A percentile compares a stretch with the other conserved stretches of the same genome.
Evolutionary conservation across 1,139 yeast genomes (phyloP).

Genomic region (Lodderomyces theae): DNA sequence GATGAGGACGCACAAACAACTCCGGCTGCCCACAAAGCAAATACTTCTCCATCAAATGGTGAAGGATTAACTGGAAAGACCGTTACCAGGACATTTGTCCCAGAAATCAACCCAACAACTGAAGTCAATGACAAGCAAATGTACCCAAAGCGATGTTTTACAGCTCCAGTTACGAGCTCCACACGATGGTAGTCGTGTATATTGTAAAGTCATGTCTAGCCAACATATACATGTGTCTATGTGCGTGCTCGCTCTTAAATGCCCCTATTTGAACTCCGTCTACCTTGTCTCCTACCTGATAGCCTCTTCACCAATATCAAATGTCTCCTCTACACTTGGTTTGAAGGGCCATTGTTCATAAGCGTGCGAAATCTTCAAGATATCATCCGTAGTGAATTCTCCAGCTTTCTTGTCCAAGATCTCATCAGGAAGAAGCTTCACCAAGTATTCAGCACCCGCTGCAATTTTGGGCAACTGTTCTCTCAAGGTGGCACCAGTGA

Average conservation of each 20-base stretch:
- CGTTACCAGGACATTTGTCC: constrained; percentile 3
- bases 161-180: constrained; percentile 7
- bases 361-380: constrained; percentile 45
- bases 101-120: not conserved
- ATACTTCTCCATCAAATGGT: not conserved
- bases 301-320: constrained; percentile 12
- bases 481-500: constrained; percentile 21
- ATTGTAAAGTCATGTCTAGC: not conserved
- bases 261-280: too few species aligned
- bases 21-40: not conserved
- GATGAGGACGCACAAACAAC: not conserved
- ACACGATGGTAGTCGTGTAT: not conserved
- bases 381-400: constrained; percentile 54
- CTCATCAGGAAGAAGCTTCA: constrained; percentile 26
- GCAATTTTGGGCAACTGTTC: constrained; percentile 60
- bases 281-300: not conserved
- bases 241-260: too few species aligned
- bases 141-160: constrained; percentile 7
- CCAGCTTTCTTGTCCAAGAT: constrained; percentile 46
- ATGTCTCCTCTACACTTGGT: constrained; percentile 40
- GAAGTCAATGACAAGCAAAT: not conserved
- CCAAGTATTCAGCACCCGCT: constrained; percentile 76
- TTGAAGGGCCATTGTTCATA: constrained; percentile 85
- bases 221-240: too few species aligned
- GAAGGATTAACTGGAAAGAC: constrained; percentile 5